Percentiles rank a stretch among this genome's conserved stretches.
phyloP scores from a whole-genome alignment of 2,329 filamentous ascomycete genomes.

The Canariomyces notabilis region DNA sequence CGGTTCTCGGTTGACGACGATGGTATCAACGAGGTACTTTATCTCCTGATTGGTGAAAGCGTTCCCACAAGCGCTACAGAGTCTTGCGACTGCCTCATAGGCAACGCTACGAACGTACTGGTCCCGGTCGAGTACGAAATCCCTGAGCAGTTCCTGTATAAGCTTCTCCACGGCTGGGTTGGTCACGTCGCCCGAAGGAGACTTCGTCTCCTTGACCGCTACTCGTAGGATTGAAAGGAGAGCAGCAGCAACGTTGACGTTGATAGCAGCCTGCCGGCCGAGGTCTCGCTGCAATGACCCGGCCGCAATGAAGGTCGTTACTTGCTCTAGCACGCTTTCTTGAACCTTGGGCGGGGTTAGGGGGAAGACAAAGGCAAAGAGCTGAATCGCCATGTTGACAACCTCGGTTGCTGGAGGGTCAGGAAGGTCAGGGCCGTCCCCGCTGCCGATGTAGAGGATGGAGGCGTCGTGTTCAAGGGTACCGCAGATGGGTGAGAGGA shows the following conservation, averaged over 20 bases:
- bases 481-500: slow-evolving; percentile 69
- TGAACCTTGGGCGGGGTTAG: slow-evolving; percentile 87
- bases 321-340: slow-evolving; percentile 91
- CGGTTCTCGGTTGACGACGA: slow-evolving; percentile 88
- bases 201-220: slow-evolving; percentile 72
- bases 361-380: slow-evolving; percentile 88
- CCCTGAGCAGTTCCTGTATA: slow-evolving; percentile 66
- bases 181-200: slow-evolving; percentile 66
- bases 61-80: slow-evolving; percentile 82
- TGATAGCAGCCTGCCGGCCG: slow-evolving; percentile 83
- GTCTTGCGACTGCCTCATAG: slow-evolving; percentile 75
- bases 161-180: slow-evolving; percentile 75
- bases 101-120: slow-evolving; percentile 81
- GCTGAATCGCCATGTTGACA: slow-evolving; percentile 86
- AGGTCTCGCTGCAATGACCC: slow-evolving; percentile 76
- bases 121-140: slow-evolving; percentile 77
- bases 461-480: slow-evolving; percentile 88
- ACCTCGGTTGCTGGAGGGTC: slow-evolving; percentile 89
- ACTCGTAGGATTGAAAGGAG: slow-evolving; percentile 77
- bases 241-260: slow-evolving; percentile 81
- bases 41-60: slow-evolving; percentile 85
- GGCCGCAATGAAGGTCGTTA: slow-evolving; percentile 82
- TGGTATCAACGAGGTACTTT: slow-evolving; percentile 82
- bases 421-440: slow-evolving; percentile 49
- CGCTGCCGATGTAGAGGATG: slow-evolving; percentile 62